These are phyloP conservation scores for Tilletiopsis washingtonensis DNA, from an alignment of 1,284 basidiomycete genomes.

Conservation along the genomic window DNA sequence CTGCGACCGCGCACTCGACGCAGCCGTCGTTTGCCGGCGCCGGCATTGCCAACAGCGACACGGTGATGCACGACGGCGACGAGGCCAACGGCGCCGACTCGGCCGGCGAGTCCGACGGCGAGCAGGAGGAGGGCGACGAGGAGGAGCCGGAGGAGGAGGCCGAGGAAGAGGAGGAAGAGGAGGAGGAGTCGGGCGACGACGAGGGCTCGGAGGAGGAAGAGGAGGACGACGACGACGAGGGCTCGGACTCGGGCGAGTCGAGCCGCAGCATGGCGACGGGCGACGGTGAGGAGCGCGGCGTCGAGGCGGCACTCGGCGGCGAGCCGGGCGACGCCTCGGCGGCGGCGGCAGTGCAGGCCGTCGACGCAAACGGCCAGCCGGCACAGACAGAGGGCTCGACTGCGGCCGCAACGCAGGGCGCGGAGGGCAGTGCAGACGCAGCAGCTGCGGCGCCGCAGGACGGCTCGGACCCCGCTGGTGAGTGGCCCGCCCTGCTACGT, in stretches of 20 bases:
- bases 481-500: neutral
- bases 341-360: neutral
- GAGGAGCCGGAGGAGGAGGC: conserved; percentile 17
- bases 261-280: neutral
- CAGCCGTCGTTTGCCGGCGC: too few relatives aligned
- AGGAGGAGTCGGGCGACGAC: conserved; percentile 10
- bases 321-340: neutral
- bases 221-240: neutral
- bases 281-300: neutral
- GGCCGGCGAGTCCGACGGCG: conserved; percentile 22
- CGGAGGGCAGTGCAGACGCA: neutral
- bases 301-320: neutral
- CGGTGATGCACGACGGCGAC: conserved; percentile 17
- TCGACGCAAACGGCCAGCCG: neutral
- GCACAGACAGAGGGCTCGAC: neutral
- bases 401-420: neutral
- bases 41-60: too few relatives aligned
- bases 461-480: neutral
- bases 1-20: too few relatives aligned
- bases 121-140: conserved; percentile 20
- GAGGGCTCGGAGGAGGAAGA: conserved; percentile 11
- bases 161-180: conserved; percentile 11
- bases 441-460: neutral
- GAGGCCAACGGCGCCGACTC: conserved; percentile 27
- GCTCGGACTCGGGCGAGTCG: neutral